Base-by-base conservation (phyloP, 257 asterid species). In the Salvia rosmarinus region DNA sequence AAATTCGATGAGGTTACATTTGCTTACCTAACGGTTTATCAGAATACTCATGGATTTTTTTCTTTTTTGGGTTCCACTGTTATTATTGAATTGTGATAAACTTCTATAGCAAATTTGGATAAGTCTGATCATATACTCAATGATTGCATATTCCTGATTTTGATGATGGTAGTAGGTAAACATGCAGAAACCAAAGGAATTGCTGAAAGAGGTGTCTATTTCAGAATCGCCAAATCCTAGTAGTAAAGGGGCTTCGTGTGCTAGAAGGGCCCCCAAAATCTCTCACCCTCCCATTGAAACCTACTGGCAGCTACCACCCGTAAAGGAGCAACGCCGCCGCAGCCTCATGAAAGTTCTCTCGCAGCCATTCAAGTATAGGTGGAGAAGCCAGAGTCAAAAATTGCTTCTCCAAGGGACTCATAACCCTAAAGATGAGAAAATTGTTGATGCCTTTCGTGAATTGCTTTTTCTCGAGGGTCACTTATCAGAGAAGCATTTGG, bases 401-500 rank as follows among this genome's bases (percentile, higher is more conserved):
- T 25, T 25, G 71, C 74, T 79, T 52, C 83, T 81, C 16, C 85
- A 80, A 79, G 95, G 90, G 64, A 60, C 78, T 56, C 90, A 69
- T 67, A 78, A 78, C 46, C 82, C 94, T 52, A 75, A 77, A 25
- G 91, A 90, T 21, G 85, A 88, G 63, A 72, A 82, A 43, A 42
- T 58, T 12, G 91, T 88, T 20, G 86, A 85, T 11, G 74, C 83
- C 4, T 90, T 90, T 37, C 91, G 91, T 19, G 74, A 83, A 73
- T 40, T 85, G 78, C 85, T 90, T 58, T 75, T 69, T 30, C 74
- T 78, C 10, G 95, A 90, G 77, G 84, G 80, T 13, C 82, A 62
- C 30, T 59, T 75, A 32, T 78, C 80, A 0, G 73, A 21, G 58
- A 86, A 83, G 68, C 75, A 83, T 23, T 80, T 25, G 50, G 96